Evolutionary conservation across 1,139 yeast genomes (phyloP).

Genomic region (Yamadazyma pseudoaaseri): DNA sequence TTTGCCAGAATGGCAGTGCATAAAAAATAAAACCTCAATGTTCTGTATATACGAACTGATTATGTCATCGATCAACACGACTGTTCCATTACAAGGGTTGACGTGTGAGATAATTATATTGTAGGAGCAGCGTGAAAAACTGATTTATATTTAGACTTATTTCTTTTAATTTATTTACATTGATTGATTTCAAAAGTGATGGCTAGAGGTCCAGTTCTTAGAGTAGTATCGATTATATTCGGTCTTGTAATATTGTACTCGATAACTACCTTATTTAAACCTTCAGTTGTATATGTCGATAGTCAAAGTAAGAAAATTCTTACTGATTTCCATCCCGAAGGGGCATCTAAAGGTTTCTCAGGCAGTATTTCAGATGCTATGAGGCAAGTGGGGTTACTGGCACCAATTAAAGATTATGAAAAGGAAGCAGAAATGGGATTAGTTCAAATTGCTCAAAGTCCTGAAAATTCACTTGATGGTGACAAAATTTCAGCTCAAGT

Average conservation of each 20-base stretch:
- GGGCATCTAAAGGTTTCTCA: not conserved
- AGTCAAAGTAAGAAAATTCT: slow-evolving; percentile 20
- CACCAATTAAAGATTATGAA: slow-evolving; percentile 18
- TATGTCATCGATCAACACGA: too few species aligned
- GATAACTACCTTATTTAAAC: slow-evolving; percentile 16
- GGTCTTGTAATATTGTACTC: slow-evolving; percentile 20
- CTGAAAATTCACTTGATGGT: slow-evolving; percentile 1
- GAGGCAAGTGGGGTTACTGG: not conserved
- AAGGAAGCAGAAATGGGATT: slow-evolving; percentile 16
- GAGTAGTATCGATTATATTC: slow-evolving; percentile 18
- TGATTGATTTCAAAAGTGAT: too few species aligned
- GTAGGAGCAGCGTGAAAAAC: not conserved
- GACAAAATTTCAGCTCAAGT: not conserved
- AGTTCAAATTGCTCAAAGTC: slow-evolving; percentile 11
- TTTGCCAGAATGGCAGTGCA: too few species aligned
- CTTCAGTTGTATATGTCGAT: slow-evolving; percentile 26
- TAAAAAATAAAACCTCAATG: too few species aligned
- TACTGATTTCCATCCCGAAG: slow-evolving; percentile 12
- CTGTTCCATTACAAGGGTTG: too few species aligned
- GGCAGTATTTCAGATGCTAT: slow-evolving; percentile 1
- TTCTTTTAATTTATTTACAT: too few species aligned
- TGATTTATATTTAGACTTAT: not conserved
- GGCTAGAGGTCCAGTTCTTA: slow-evolving; percentile 20
- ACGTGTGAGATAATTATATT: too few species aligned
- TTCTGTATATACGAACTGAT: too few species aligned